Evolutionary conservation across 768 basidiomycete genomes (phyloP).

Genomic region (Russula dissimulans): DNA sequence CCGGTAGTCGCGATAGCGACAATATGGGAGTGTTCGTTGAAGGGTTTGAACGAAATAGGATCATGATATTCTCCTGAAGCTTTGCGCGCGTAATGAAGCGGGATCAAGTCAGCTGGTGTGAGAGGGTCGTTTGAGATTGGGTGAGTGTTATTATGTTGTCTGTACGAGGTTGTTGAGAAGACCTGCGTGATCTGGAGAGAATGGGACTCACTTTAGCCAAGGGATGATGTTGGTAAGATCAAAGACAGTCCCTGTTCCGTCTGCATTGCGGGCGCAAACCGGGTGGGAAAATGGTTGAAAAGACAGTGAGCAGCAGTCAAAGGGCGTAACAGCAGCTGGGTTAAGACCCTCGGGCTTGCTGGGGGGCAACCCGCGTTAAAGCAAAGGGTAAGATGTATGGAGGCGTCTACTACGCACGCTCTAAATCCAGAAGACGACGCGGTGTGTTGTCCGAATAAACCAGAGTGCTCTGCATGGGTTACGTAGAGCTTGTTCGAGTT

Average conservation of each 20-base stretch:
- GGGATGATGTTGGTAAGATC: conserved; percentile 90
- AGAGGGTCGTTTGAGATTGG: conserved; percentile 69
- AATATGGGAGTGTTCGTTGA: conserved; percentile 93
- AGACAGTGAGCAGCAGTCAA: conserved; percentile 87
- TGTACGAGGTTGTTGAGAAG: conserved; percentile 25
- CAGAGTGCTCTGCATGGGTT: conserved; percentile 82
- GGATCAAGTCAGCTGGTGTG: conserved; percentile 63
- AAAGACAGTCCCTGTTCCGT: conserved; percentile 76
- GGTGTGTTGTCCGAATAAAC: conserved; percentile 68
- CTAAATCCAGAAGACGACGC: conserved; percentile 66
- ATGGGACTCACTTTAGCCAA: conserved; percentile 70
- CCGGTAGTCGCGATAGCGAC: conserved; percentile 84
- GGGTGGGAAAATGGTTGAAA: conserved; percentile 86
- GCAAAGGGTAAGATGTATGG: conserved; percentile 17
- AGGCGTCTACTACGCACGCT: conserved; percentile 36
- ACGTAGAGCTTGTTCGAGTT: conserved; percentile 83
- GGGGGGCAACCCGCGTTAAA: background rate
- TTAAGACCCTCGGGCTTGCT: conserved; percentile 64
- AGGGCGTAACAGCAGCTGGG: conserved; percentile 59
- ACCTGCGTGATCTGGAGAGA: background rate
- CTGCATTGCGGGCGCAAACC: conserved; percentile 74
- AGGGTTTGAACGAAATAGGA: conserved; percentile 96
- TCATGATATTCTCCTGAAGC: conserved; percentile 84
- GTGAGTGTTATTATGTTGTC: conserved; percentile 74
- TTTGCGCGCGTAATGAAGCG: conserved; percentile 77